Evolutionary conservation across 148 eudicot genomes (phyloP).

Genomic region (Cornus florida): DNA sequence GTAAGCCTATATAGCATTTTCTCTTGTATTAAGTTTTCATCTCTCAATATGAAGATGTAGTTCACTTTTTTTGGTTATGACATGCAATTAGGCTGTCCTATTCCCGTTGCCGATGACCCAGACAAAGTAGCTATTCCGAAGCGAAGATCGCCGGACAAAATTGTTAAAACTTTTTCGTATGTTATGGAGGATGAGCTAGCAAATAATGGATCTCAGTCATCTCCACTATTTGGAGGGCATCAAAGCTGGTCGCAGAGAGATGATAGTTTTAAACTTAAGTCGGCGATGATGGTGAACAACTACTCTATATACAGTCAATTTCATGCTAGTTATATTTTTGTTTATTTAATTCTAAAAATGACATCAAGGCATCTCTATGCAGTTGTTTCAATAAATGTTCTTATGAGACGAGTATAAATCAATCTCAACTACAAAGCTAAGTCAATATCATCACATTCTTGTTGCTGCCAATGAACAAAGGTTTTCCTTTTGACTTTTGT

Average conservation of each 20-base stretch:
- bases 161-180: slow-evolving; percentile 62
- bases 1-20: slow-evolving; percentile 46
- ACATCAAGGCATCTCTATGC: not conserved
- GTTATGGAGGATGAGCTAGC: slow-evolving; percentile 55
- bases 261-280: slow-evolving; percentile 76
- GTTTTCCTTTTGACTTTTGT: too few species aligned
- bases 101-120: slow-evolving; percentile 80
- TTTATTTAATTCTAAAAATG: not conserved
- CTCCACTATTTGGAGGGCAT: slow-evolving; percentile 93
- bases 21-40: not conserved
- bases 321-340: not conserved
- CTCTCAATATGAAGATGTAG: not conserved
- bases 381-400: not conserved
- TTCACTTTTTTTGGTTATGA: slow-evolving; percentile 7
- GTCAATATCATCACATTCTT: too few species aligned
- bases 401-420: not conserved
- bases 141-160: slow-evolving; percentile 45
- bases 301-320: not conserved
- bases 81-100: slow-evolving; percentile 64
- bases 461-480: too few species aligned
- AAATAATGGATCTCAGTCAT: slow-evolving; percentile 45
- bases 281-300: slow-evolving; percentile 67
- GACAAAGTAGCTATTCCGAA: slow-evolving; percentile 66
- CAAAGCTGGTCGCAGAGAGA: slow-evolving; percentile 80
- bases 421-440: too few species aligned